Evolutionary conservation across 176 grass and related monocot species (phyloP).

Genomic region (Stipa capillata): DNA sequence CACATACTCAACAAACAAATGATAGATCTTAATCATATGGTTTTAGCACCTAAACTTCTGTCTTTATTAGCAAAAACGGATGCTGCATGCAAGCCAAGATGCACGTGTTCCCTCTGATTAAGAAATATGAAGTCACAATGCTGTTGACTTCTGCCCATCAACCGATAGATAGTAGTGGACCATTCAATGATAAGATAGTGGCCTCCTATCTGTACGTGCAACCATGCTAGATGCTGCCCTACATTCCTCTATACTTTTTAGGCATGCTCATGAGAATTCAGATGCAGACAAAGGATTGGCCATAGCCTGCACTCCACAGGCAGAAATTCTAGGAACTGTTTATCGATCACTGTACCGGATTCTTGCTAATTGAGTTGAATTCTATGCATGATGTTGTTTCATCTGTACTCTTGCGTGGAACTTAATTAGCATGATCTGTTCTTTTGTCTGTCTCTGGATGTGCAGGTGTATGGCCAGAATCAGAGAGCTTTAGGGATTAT

Average conservation of each 20-base stretch:
- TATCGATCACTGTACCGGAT: background rate
- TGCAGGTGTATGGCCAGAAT: conserved; percentile 89
- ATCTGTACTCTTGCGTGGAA: background rate
- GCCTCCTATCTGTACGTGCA: background rate
- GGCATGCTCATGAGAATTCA: background rate
- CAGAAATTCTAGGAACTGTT: background rate
- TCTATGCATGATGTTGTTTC: background rate
- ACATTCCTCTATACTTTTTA: background rate
- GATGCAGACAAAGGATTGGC: background rate
- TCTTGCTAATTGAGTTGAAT: background rate
- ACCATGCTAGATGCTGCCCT: background rate
- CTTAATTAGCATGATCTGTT: background rate
- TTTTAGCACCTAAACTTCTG: conserved; percentile 2
- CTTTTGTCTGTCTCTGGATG: conserved; percentile 1
- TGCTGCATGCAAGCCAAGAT: background rate
- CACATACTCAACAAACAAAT: background rate
- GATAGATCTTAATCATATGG: conserved; percentile 1
- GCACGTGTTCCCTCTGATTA: conserved; percentile 5
- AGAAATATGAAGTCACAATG: background rate
- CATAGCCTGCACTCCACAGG: background rate
- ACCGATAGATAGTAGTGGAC: too few relatives aligned
- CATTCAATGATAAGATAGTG: conserved; percentile 25
- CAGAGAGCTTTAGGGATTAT: conserved; percentile 81
- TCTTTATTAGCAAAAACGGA: background rate
- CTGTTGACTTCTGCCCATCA: background rate